Conservation (phyloP, 2,329 filamentous ascomycete species). For the Fusarium dimerum region DNA sequence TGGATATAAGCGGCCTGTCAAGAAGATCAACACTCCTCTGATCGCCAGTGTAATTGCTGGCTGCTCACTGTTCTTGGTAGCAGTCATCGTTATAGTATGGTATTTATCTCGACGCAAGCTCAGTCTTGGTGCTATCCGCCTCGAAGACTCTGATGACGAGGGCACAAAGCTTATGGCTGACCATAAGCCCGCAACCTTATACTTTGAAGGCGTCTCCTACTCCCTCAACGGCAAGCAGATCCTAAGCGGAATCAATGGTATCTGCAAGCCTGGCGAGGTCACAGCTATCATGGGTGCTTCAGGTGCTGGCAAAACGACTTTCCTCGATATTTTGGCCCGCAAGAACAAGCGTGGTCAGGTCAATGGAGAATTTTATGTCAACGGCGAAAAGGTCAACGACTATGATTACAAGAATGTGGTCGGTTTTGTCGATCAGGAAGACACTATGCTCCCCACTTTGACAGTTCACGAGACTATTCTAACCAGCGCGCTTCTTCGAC, state of each 20-base stretch:
- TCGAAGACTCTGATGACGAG: slow-evolving; percentile 91
- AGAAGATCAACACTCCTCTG: slow-evolving; percentile 94
- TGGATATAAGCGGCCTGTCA: slow-evolving; percentile 83
- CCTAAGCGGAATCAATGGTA: slow-evolving; percentile 75
- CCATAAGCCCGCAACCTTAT: slow-evolving; percentile 85
- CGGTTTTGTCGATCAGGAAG: slow-evolving; percentile 97
- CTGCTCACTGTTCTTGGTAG: slow-evolving; percentile 85
- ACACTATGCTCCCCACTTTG: slow-evolving; percentile 92
- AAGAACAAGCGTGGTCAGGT: slow-evolving; percentile 92
- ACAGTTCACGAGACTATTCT: slow-evolving; percentile 98
- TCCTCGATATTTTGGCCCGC: slow-evolving; percentile 90
- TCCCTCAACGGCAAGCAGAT: slow-evolving; percentile 86
- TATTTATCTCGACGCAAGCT: slow-evolving; percentile 77
- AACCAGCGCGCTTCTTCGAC: slow-evolving; percentile 85
- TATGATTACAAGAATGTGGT: slow-evolving; percentile 87
- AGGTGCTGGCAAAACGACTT: slow-evolving; percentile 95
- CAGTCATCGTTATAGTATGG: slow-evolving; percentile 80
- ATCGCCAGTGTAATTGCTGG: slow-evolving; percentile 92
- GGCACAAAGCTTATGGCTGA: slow-evolving; percentile 83
- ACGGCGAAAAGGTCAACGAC: slow-evolving; percentile 86
- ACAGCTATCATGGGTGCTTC: slow-evolving; percentile 98
- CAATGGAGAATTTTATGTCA: slow-evolving; percentile 84
- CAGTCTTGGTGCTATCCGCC: slow-evolving; percentile 70
- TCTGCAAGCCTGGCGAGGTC: slow-evolving; percentile 92
- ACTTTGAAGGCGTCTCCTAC: slow-evolving; percentile 88